A percentile compares a stretch with the other conserved stretches of the same genome.
Evolutionary conservation across 2,329 filamentous ascomycete species (phyloP).

Genomic region (Colletotrichum godetiae): DNA sequence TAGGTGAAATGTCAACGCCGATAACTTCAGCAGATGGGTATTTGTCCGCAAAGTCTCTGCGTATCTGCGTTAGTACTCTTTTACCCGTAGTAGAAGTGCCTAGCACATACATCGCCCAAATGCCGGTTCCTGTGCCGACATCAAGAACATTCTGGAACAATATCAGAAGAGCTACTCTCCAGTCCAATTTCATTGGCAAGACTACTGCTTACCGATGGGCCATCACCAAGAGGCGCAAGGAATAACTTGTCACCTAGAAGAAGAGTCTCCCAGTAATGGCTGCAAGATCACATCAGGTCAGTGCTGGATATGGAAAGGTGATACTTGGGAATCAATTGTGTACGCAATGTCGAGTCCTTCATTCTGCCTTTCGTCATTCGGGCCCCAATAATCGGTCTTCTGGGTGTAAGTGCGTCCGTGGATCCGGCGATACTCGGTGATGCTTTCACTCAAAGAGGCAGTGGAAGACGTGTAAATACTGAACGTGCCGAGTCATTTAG

Average conservation of each 20-base stretch:
- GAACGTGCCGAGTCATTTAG: neutral
- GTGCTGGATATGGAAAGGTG: neutral
- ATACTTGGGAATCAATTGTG: too few relatives aligned
- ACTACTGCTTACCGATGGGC: too few relatives aligned
- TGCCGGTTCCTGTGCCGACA: slow-evolving; percentile 55
- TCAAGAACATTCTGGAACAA: slow-evolving; percentile 51
- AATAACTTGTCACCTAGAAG: slow-evolving; percentile 38
- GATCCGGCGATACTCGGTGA: slow-evolving; percentile 44
- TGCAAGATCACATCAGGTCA: neutral
- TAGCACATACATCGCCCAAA: slow-evolving; percentile 53
- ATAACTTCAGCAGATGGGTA: slow-evolving; percentile 56
- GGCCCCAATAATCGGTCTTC: slow-evolving; percentile 23
- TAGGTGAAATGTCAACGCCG: slow-evolving; percentile 67
- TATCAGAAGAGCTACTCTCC: slow-evolving; percentile 40
- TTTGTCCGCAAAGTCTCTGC: slow-evolving; percentile 59
- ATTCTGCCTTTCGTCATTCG: slow-evolving; percentile 38
- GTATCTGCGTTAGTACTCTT: neutral
- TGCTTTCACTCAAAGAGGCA: slow-evolving; percentile 45
- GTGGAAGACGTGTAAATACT: slow-evolving; percentile 36
- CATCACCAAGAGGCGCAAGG: slow-evolving; percentile 10
- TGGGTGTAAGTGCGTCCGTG: slow-evolving; percentile 43
- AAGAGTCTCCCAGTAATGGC: slow-evolving; percentile 41
- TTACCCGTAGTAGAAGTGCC: too few relatives aligned
- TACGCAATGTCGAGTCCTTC: slow-evolving; percentile 28
- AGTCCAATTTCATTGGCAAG: neutral